Evolutionary conservation across 805 yeast species (phyloP).

Genomic region (Dipodascus albidus): DNA sequence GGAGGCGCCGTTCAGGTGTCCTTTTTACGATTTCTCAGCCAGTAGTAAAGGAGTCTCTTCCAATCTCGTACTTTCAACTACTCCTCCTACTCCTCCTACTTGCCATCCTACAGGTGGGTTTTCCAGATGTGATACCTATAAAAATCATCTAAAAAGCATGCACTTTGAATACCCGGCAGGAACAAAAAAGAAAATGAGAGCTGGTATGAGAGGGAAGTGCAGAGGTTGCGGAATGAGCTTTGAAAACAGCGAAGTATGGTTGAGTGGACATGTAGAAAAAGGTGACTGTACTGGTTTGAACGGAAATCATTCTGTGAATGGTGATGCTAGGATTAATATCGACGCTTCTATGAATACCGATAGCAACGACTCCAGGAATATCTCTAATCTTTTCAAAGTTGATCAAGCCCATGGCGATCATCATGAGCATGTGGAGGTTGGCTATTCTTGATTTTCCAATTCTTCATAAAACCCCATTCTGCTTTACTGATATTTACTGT

Average conservation of each 20-base stretch:
- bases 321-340: background rate
- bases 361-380: background rate
- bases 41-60: constrained; percentile 9
- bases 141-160: constrained; percentile 80
- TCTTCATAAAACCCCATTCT: too few relatives aligned
- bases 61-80: constrained; percentile 10
- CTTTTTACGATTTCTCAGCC: constrained; percentile 36
- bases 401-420: background rate
- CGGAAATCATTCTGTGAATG: background rate
- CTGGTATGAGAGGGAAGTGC: constrained; percentile 60
- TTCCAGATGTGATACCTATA: constrained; percentile 82
- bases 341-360: background rate
- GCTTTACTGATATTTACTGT: too few relatives aligned
- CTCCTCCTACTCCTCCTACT: constrained; percentile 13
- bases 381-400: background rate
- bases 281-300: constrained; percentile 18
- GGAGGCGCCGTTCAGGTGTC: constrained; percentile 71
- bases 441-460: background rate
- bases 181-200: constrained; percentile 67
- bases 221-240: constrained; percentile 62
- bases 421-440: background rate
- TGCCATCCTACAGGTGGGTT: constrained; percentile 83
- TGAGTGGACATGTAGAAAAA: constrained; percentile 55
- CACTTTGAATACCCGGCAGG: constrained; percentile 86
- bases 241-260: constrained; percentile 68